Base-by-base conservation (phyloP, 75 land plant species). In the Pinus albicaulis region DNA sequence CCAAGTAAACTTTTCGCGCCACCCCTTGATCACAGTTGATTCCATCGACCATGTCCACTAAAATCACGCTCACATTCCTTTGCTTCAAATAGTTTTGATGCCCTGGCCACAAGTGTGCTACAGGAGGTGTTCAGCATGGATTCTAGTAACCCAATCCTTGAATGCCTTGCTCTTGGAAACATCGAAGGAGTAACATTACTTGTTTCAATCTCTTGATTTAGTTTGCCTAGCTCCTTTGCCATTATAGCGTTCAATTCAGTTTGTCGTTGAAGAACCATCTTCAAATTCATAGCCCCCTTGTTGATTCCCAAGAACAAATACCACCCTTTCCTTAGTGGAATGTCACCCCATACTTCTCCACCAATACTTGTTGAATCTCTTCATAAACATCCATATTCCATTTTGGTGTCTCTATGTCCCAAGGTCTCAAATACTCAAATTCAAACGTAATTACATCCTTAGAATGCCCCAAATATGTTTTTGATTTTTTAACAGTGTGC, bases 21-120 rank as follows among this genome's bases (percentile, higher is more conserved):
- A 63, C 88, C 84, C 77, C 93, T 87, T 15, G 94, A 80, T 10
- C 93, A 82, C 59, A 98, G 82, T 72, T 93, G 91, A 73, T 90
- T 92, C 99, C 99, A 98, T n/a, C 98, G 88, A 66, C 94, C 98
- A 53, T 84, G 86, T 3, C 99, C 99, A 85, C 77, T 88, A 64
- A 85, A 86, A 11, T 71, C 71, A 20, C 92, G 82, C 64, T 95
- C 94, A 66, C 91, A 92, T 78, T 98, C 98, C 71, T 93, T 96
- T 41, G 98, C 96, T 76, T 95, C 98, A n/a, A 98, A 95, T 23
- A 98, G 79, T 48, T 98, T 92, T 55, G 99, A 89, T 65, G 96
- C 94, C 99, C 95, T 98, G 17, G 91, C 82, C 26, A 95, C 99
- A 31, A 98, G 76, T 4, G 89, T 79, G 34, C 86, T 79, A 8